Percentiles rank a stretch among this genome's conserved stretches.
These are phyloP conservation scores for Alternaria postmessia DNA, from an alignment of 2,329 filamentous ascomycete genomes.

Conservation along the genomic window DNA sequence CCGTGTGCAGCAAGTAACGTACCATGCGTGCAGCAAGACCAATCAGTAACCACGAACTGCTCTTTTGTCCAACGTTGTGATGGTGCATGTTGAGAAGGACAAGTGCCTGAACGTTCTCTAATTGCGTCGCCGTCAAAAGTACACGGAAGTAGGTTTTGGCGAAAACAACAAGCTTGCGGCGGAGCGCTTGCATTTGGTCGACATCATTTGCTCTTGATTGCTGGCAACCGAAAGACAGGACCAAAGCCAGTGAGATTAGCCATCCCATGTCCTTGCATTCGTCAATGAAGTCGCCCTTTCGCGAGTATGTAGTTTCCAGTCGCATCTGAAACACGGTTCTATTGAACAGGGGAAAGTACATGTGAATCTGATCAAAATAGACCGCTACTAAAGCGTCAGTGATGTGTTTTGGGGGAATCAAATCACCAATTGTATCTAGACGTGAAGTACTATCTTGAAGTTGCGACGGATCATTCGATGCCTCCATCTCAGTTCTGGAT, in stretches of 20 bases:
- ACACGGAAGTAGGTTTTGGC: conserved; percentile 48
- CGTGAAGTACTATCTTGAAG: conserved; percentile 1
- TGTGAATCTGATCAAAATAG: conserved; percentile 54
- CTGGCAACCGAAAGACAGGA: conserved; percentile 54
- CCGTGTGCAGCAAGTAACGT: neutral
- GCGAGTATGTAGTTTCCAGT: conserved; percentile 51
- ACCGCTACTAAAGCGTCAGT: conserved; percentile 51
- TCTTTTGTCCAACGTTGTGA: conserved; percentile 54
- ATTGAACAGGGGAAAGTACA: conserved; percentile 51
- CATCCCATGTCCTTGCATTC: conserved; percentile 52
- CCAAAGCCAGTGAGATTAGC: conserved; percentile 54
- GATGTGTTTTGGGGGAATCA: conserved; percentile 47
- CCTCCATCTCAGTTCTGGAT: conserved; percentile 26
- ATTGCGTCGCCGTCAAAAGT: conserved; percentile 49
- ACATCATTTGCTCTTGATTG: conserved; percentile 45
- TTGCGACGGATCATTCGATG: conserved; percentile 22
- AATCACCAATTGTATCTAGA: conserved; percentile 27
- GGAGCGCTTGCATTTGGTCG: conserved; percentile 26
- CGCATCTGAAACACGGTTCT: conserved; percentile 51
- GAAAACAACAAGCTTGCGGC: conserved; percentile 36
- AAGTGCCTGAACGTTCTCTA: conserved; percentile 55
- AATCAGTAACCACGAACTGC: conserved; percentile 53
- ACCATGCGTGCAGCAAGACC: conserved; percentile 54
- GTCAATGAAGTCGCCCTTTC: conserved; percentile 23
- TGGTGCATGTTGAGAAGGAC: conserved; percentile 54